These are phyloP conservation scores for Calamus simplicifolius DNA, from an alignment of 176 grass and related monocot genomes.

Conservation along the genomic window DNA sequence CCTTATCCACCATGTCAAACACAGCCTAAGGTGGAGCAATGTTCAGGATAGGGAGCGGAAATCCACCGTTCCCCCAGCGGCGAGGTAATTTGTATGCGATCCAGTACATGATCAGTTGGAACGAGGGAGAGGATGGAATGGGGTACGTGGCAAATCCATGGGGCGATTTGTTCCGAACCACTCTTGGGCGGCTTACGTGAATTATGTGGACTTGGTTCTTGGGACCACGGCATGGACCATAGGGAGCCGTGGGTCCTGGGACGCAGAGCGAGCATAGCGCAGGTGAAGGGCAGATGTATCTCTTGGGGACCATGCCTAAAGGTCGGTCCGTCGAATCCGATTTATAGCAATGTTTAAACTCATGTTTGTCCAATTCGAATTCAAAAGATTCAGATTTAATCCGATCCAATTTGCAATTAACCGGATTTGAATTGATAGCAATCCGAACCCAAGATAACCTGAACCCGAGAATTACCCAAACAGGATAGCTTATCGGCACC, in stretches of 20 bases:
- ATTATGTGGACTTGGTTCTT: constrained; percentile 61
- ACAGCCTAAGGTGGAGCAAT: constrained; percentile 64
- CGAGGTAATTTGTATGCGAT: constrained; percentile 38
- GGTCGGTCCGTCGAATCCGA: too few species aligned
- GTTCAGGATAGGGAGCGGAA: constrained; percentile 9
- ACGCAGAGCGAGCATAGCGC: constrained; percentile 4
- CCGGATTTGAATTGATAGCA: too few species aligned
- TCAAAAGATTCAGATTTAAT: too few species aligned
- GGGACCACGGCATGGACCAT: constrained; percentile 31
- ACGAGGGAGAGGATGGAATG: background rate
- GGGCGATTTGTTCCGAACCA: constrained; percentile 25
- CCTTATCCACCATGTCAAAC: too few species aligned
- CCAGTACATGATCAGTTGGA: constrained; percentile 45
- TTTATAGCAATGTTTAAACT: too few species aligned
- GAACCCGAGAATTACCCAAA: too few species aligned
- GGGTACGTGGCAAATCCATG: constrained; percentile 40
- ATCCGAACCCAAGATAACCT: too few species aligned
- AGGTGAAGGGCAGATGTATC: too few species aligned
- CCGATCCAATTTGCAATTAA: too few species aligned
- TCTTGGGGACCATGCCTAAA: too few species aligned
- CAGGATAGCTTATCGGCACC: too few species aligned
- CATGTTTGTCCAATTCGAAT: too few species aligned
- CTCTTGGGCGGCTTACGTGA: constrained; percentile 38
- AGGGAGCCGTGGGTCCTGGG: background rate
- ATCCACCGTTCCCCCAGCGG: constrained; percentile 48